Base-by-base conservation (phyloP, 805 yeast species). In the Ogataea haglerorum region DNA sequence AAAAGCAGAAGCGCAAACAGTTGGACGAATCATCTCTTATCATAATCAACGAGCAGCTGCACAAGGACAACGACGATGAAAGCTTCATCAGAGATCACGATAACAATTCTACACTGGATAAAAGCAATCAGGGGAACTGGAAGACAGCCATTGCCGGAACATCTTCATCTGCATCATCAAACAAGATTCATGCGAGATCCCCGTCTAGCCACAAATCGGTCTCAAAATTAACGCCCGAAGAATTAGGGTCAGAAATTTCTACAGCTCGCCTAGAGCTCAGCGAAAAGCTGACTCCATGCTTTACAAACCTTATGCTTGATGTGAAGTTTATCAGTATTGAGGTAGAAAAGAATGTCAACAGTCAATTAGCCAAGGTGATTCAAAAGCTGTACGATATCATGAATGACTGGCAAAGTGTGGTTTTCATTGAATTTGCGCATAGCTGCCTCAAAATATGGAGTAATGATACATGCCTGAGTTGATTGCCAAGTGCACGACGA, bases 221-320 rank as follows among this genome's bases (percentile, higher is more conserved):
- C 16, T 46, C 47, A 18, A 56, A 44, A 36, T 40, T 48, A 34
- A 47, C 52, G 23, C 32, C 42, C 16, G 31, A 38, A 29, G 63
- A 54, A 36, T 31, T 56, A 27, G 36, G 48, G 18, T 25, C 44
- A 21, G 58, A 58, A 45, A 49, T 56, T 17, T 34, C 48, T 13
- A 45, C 39, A 30, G 36, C 53, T 21, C 42, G 54, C 10, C 40
- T 42, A 5, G 60, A 61, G 37, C 40, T 58, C 30, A 48, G 53
- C 34, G 52, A 77, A 30, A 75, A 74, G 47, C 61, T 75, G 29
- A 68, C 71, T 31, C 79, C 76, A 38, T 67, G 78, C 37, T 71
- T 73, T 18, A 65, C 63, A 12, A 57, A 70, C 13, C 57, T 72
- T 26, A 60, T 67, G 42, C 54, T 52, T 10, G 82, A 76, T 54